Conservation (phyloP, 192 early-diverging fungal species). For the Coemansia sp. region DNA sequence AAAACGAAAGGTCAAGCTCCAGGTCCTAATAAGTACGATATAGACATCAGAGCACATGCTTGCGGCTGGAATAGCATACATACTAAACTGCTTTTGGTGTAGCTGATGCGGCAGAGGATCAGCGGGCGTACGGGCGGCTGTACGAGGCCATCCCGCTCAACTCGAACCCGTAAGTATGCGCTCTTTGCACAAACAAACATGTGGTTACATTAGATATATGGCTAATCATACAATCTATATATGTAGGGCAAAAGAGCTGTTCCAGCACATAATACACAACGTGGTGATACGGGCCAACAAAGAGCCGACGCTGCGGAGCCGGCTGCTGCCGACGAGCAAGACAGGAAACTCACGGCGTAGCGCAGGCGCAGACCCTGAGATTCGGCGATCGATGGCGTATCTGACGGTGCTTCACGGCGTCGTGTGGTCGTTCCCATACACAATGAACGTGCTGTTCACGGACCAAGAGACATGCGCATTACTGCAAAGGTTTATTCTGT, state of each 20-base stretch:
- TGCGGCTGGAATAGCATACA: background rate
- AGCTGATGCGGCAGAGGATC: slow-evolving; percentile 37
- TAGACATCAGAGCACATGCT: background rate
- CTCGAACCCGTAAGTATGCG: slow-evolving; percentile 38
- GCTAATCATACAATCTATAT: background rate
- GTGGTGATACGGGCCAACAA: slow-evolving; percentile 18
- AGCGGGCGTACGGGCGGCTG: slow-evolving; percentile 30
- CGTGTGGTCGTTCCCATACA: slow-evolving; percentile 43
- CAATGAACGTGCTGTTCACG: slow-evolving; percentile 34
- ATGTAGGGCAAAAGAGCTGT: slow-evolving; percentile 31
- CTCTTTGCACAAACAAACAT: background rate
- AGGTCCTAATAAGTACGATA: slow-evolving; percentile 40
- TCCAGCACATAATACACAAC: slow-evolving; percentile 39
- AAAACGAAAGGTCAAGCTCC: slow-evolving; percentile 41
- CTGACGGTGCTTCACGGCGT: slow-evolving; percentile 44
- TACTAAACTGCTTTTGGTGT: slow-evolving; percentile 9
- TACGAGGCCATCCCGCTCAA: slow-evolving; percentile 34
- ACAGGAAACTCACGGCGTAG: slow-evolving; percentile 1
- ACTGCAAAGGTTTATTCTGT: slow-evolving; percentile 24
- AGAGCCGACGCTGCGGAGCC: slow-evolving; percentile 30
- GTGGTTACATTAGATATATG: background rate
- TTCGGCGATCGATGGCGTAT: slow-evolving; percentile 28
- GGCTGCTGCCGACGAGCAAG: slow-evolving; percentile 19
- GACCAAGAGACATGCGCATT: slow-evolving; percentile 22
- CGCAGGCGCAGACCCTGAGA: slow-evolving; percentile 10